These are phyloP conservation scores for Ceratocystis cacaofunesta DNA, from an alignment of 2,329 filamentous ascomycete species.

Conservation along the genomic window DNA sequence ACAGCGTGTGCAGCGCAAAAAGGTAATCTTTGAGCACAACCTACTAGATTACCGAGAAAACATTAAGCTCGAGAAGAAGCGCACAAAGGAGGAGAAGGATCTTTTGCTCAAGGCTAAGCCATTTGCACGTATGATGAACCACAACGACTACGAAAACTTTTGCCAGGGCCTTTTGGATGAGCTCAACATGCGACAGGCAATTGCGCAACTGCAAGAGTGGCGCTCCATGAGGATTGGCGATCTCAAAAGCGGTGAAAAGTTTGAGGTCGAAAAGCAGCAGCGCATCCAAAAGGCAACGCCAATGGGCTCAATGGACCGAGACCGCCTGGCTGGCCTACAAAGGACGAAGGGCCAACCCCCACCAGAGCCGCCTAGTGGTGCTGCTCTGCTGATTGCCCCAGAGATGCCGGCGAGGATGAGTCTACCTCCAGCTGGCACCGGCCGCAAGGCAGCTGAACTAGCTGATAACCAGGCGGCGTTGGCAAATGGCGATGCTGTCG, in stretches of 20 bases:
- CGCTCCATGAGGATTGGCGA: conserved; percentile 70
- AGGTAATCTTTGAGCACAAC: conserved; percentile 90
- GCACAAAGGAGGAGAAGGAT: conserved; percentile 88
- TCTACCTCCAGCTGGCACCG: conserved; percentile 21
- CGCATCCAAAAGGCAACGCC: conserved; percentile 56
- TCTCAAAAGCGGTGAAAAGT: conserved; percentile 75
- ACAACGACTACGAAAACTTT: conserved; percentile 74
- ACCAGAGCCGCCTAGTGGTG: conserved; percentile 58
- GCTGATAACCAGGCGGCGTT: conserved; percentile 18
- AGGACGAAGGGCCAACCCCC: conserved; percentile 51
- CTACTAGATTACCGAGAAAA: conserved; percentile 90
- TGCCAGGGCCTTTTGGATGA: conserved; percentile 79
- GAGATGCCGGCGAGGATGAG: conserved; percentile 53
- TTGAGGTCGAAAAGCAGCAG: conserved; percentile 71
- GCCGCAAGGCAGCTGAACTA: conserved; percentile 21
- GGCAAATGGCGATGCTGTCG: conserved; percentile 31
- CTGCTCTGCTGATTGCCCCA: conserved; percentile 61
- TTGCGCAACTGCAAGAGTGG: conserved; percentile 87
- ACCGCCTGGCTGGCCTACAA: conserved; percentile 55
- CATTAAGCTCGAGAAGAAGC: conserved; percentile 76
- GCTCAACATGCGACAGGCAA: conserved; percentile 78
- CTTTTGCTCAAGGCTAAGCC: conserved; percentile 87
- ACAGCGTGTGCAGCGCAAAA: conserved; percentile 83
- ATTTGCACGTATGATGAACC: conserved; percentile 93
- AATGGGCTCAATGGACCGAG: conserved; percentile 73